phyloP scores from a whole-genome alignment of 495 filamentous ascomycete genomes.

The Aspergillus avenaceus region DNA sequence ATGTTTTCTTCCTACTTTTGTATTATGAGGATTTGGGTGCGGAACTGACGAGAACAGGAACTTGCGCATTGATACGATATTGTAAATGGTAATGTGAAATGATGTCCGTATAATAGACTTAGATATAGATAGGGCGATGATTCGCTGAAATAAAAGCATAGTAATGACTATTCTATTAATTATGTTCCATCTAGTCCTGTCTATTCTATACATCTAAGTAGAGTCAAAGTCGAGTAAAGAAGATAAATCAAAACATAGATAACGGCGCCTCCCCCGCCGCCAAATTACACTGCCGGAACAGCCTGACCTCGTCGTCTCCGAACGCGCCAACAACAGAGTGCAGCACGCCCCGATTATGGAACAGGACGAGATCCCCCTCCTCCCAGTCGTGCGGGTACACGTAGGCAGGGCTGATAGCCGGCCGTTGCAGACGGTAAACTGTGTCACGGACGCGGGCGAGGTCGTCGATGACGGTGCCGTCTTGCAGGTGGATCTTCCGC shows the following conservation, averaged over 20 bases:
- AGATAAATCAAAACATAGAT: neutral
- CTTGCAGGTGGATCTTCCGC: slow-evolving; percentile 55
- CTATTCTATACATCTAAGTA: neutral
- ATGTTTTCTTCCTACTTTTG: slow-evolving; percentile 11
- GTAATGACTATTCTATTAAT: too few relatives aligned
- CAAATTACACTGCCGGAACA: slow-evolving; percentile 75
- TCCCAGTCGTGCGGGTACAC: slow-evolving; percentile 75
- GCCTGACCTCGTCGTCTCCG: slow-evolving; percentile 60
- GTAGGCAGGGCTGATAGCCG: slow-evolving; percentile 59
- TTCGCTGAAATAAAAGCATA: too few relatives aligned
- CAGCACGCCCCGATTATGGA: slow-evolving; percentile 68
- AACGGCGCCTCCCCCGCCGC: slow-evolving; percentile 41
- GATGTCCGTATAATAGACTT: too few relatives aligned
- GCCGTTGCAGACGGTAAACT: slow-evolving; percentile 64
- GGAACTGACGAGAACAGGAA: slow-evolving; percentile 17
- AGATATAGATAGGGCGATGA: too few relatives aligned
- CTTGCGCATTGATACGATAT: slow-evolving; percentile 30
- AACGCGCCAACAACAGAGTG: slow-evolving; percentile 74
- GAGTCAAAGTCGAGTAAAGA: too few relatives aligned
- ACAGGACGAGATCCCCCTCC: slow-evolving; percentile 67
- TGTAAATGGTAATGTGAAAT: too few relatives aligned
- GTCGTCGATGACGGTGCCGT: slow-evolving; percentile 63
- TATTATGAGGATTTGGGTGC: slow-evolving; percentile 9
- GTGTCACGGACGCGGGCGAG: slow-evolving; percentile 60
- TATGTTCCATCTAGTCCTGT: too few relatives aligned